These are phyloP conservation scores for Lepidium sativum DNA, from an alignment of 345 rosid genomes.

Conservation along the genomic window DNA sequence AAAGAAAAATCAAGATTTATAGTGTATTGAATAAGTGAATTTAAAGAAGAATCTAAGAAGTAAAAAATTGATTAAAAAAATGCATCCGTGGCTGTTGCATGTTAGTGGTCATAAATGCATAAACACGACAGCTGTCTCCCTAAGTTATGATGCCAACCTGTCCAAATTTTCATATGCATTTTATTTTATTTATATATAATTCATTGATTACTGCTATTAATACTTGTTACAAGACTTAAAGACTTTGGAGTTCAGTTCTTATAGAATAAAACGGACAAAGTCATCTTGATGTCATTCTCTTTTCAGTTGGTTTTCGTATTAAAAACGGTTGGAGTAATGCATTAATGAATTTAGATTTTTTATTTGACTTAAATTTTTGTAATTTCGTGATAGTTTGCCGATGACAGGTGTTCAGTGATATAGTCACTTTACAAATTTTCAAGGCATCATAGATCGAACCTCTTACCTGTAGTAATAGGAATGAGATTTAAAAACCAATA, in stretches of 20 bases:
- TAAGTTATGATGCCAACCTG: conserved; percentile 29
- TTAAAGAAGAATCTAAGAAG: conserved; percentile 14
- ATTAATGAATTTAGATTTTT: background rate
- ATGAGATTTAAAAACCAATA: too few species aligned
- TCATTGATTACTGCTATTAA: conserved; percentile 1
- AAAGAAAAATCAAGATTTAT: background rate
- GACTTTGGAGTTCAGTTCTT: conserved; percentile 4
- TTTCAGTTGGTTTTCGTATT: conserved; percentile 7
- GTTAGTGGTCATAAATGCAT: conserved; percentile 29
- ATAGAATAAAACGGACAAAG: background rate
- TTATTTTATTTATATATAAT: background rate
- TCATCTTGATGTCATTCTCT: conserved; percentile 4
- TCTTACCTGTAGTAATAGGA: too few species aligned
- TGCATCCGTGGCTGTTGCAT: conserved; percentile 28
- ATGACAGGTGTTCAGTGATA: too few species aligned
- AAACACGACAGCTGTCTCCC: conserved; percentile 23
- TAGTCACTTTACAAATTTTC: too few species aligned
- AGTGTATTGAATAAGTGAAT: background rate
- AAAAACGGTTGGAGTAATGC: background rate
- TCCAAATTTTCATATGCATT: background rate
- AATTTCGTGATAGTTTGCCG: too few species aligned
- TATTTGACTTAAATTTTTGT: background rate
- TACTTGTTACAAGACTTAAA: conserved; percentile 1
- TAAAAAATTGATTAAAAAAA: background rate
- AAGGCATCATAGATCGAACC: too few species aligned